Percentiles rank a stretch among this genome's conserved stretches.
Evolutionary conservation across 768 basidiomycete species (phyloP).

Genomic region (Gelatoporia subvermispora): DNA sequence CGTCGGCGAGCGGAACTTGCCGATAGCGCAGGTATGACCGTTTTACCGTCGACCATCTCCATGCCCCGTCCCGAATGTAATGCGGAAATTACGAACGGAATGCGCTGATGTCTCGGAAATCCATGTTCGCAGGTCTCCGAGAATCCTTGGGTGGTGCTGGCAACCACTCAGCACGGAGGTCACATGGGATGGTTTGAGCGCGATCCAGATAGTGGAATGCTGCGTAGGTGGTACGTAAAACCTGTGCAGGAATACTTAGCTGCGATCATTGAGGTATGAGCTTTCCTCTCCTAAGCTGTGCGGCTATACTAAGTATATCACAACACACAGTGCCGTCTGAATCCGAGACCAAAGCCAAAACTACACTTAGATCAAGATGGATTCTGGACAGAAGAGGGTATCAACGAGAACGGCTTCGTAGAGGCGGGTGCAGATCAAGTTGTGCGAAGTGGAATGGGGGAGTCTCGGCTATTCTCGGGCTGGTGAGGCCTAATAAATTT

Average conservation of each 20-base stretch:
- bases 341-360: slow-evolving; percentile 3
- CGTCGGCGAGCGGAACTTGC: slow-evolving; percentile 6
- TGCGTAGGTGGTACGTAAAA: slow-evolving; percentile 16
- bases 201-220: slow-evolving; percentile 3
- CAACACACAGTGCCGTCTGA: slow-evolving; percentile 8
- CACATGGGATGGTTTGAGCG: slow-evolving; percentile 22
- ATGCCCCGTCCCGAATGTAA: neutral
- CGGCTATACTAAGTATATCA: neutral
- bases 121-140: slow-evolving; percentile 3
- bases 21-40: slow-evolving; percentile 7
- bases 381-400: slow-evolving; percentile 4
- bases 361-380: slow-evolving; percentile 1
- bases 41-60: slow-evolving; percentile 18
- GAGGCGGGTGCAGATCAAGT: too few species aligned
- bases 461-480: too few species aligned
- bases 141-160: slow-evolving; percentile 16
- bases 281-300: neutral
- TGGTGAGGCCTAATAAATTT: too few species aligned
- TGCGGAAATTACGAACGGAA: neutral
- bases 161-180: slow-evolving; percentile 15
- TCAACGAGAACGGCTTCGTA: too few species aligned
- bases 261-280: slow-evolving; percentile 16
- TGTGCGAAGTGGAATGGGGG: too few species aligned
- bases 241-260: slow-evolving; percentile 17
- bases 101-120: neutral